Conservation (phyloP, 2,329 filamentous ascomycete species). For the Colletotrichum sp. region DNA sequence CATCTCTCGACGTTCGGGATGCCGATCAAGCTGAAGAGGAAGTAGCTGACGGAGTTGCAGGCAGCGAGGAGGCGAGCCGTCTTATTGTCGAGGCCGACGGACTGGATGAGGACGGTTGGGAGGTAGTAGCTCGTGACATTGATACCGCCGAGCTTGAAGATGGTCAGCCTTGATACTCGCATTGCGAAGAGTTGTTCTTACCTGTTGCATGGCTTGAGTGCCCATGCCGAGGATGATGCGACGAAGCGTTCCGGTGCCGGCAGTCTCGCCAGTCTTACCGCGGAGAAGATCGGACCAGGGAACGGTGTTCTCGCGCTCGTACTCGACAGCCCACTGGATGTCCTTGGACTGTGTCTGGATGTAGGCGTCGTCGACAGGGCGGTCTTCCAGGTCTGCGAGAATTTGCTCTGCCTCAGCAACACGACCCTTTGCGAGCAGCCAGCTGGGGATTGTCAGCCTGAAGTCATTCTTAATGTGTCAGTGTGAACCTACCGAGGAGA, state of each 20-base stretch:
- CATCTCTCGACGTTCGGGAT: conserved; percentile 38
- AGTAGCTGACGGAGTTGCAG: conserved; percentile 41
- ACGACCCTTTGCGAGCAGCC: conserved; percentile 28
- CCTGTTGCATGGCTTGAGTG: conserved; percentile 32
- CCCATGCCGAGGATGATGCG: conserved; percentile 56
- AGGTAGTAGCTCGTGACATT: conserved; percentile 39
- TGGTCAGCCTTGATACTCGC: neutral
- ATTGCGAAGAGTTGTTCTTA: neutral
- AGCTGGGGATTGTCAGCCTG: conserved; percentile 1
- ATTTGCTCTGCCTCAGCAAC: conserved; percentile 33
- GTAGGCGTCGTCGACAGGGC: conserved; percentile 26
- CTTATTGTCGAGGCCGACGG: conserved; percentile 53
- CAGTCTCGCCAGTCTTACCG: conserved; percentile 46
- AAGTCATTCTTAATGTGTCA: fast-evolving
- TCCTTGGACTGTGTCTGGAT: conserved; percentile 30
- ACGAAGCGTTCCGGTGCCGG: conserved; percentile 53
- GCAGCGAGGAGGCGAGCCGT: conserved; percentile 58
- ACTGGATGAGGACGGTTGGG: conserved; percentile 53
- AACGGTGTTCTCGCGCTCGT: conserved; percentile 47
- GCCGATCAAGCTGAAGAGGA: conserved; percentile 30
- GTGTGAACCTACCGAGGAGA: conserved; percentile 29
- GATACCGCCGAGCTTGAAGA: conserved; percentile 27
- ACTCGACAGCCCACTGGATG: conserved; percentile 34
- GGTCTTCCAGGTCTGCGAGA: conserved; percentile 29
- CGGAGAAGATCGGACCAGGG: conserved; percentile 54